Evolutionary conservation across 2,329 filamentous ascomycete genomes (phyloP).

Genomic region (Monosporascus sp.): DNA sequence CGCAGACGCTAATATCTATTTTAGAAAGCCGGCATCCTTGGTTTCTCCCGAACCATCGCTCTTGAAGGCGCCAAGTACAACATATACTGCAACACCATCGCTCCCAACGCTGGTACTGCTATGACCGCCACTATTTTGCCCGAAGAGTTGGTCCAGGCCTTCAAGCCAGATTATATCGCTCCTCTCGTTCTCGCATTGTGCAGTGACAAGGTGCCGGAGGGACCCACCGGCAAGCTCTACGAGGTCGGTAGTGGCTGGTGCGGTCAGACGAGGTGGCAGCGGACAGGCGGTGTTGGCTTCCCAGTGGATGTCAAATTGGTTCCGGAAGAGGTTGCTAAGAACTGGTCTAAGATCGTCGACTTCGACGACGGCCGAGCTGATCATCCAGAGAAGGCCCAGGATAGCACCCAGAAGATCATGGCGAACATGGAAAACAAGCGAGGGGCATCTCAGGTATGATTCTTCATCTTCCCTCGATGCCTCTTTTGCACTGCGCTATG

Average conservation of each 20-base stretch:
- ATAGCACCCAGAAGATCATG: conserved; percentile 70
- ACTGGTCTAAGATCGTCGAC: conserved; percentile 74
- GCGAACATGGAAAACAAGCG: conserved; percentile 80
- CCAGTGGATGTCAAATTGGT: conserved; percentile 77
- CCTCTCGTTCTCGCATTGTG: conserved; percentile 81
- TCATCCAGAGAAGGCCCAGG: conserved; percentile 73
- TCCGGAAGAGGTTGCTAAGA: conserved; percentile 73
- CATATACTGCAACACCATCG: conserved; percentile 97
- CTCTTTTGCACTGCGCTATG: conserved; percentile 14
- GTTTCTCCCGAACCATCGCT: conserved; percentile 88
- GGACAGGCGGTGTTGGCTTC: conserved; percentile 84
- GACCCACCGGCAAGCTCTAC: conserved; percentile 80
- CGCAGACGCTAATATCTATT: conserved; percentile 13
- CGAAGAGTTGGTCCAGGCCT: conserved; percentile 95
- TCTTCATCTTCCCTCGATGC: conserved; percentile 21
- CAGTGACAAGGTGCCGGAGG: conserved; percentile 80
- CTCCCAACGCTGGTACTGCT: conserved; percentile 90
- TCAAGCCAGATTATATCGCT: conserved; percentile 98
- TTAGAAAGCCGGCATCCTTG: conserved; percentile 86
- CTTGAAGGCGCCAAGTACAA: conserved; percentile 95
- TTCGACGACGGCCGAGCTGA: conserved; percentile 87
- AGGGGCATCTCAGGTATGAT: conserved; percentile 55
- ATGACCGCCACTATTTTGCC: conserved; percentile 95
- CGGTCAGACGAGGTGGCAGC: conserved; percentile 90
- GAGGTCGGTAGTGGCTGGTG: conserved; percentile 95